phyloP scores from a whole-genome alignment of 495 filamentous ascomycete species.

The Penicillium malachiteum region DNA sequence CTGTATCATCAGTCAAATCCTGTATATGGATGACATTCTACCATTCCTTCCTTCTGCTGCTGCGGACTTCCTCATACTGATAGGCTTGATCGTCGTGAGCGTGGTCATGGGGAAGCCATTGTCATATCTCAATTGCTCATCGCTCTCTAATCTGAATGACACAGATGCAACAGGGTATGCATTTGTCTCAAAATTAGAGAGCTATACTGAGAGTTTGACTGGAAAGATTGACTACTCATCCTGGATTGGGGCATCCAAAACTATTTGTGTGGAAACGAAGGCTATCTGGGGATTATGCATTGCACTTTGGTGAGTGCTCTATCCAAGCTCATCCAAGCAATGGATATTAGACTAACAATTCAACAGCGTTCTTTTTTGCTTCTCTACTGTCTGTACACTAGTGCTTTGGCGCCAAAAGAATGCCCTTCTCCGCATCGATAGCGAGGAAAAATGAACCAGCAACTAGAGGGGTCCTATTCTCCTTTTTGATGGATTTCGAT shows the following conservation, averaged over 20 bases:
- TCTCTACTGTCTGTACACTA: neutral
- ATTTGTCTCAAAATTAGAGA: slow-evolving; percentile 44
- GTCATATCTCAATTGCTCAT: slow-evolving; percentile 70
- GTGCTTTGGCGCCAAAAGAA: neutral
- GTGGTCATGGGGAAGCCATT: slow-evolving; percentile 78
- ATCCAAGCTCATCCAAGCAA: slow-evolving; percentile 1
- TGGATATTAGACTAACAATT: neutral
- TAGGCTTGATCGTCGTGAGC: slow-evolving; percentile 69
- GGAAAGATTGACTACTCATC: slow-evolving; percentile 51
- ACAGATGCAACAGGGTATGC: slow-evolving; percentile 41
- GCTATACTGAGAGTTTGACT: slow-evolving; percentile 37
- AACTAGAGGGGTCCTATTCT: too few relatives aligned
- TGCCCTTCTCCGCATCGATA: too few relatives aligned
- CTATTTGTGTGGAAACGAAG: slow-evolving; percentile 83
- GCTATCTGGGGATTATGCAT: slow-evolving; percentile 87
- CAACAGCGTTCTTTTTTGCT: neutral
- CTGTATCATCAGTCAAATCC: slow-evolving; percentile 68
- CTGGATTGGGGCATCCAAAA: slow-evolving; percentile 65
- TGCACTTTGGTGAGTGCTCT: slow-evolving; percentile 59
- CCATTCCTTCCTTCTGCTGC: slow-evolving; percentile 65
- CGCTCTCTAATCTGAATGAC: slow-evolving; percentile 42
- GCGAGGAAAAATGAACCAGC: too few relatives aligned
- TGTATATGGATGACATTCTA: slow-evolving; percentile 73
- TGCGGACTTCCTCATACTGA: slow-evolving; percentile 65
- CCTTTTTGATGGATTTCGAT: too few relatives aligned